A percentile compares a stretch with the other conserved stretches of the same genome.
phyloP scores from a whole-genome alignment of 306 rosid genomes.

The Dryas drummondii region DNA sequence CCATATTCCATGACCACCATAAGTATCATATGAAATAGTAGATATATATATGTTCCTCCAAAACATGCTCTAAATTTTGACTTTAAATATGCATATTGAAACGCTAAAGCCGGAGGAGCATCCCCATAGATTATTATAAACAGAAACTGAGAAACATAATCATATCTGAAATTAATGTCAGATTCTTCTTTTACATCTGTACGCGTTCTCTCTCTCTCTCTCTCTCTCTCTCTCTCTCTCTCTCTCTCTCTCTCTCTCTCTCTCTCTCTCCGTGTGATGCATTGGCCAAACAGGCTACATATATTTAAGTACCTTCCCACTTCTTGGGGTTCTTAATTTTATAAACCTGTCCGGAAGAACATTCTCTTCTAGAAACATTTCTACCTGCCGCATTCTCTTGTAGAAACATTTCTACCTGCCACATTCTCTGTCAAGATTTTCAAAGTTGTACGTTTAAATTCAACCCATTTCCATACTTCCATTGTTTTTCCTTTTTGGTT shows the following conservation, averaged over 20 bases:
- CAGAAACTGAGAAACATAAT: too few relatives aligned
- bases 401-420: too few relatives aligned
- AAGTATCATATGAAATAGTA: neutral
- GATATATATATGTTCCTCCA: neutral
- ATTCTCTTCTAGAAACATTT: too few relatives aligned
- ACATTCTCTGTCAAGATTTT: too few relatives aligned
- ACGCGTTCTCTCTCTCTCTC: neutral
- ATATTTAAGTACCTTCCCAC: neutral
- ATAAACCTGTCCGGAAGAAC: neutral
- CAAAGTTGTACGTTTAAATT: too few relatives aligned
- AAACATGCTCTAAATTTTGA: neutral
- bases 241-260: neutral
- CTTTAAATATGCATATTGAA: neutral
- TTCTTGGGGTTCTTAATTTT: neutral
- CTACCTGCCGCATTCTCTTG: too few relatives aligned
- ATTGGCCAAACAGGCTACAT: neutral
- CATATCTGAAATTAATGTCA: neutral
- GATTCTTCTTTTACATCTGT: constrained; percentile 8
- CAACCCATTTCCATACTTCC: neutral
- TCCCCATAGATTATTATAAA: too few relatives aligned
- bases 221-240: neutral
- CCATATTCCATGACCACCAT: constrained; percentile 12
- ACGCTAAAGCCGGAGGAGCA: too few relatives aligned
- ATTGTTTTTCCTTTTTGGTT: neutral
- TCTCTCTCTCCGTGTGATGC: too few relatives aligned